phyloP scores from a whole-genome alignment of 768 basidiomycete species.

The Serpula lacrymans region DNA sequence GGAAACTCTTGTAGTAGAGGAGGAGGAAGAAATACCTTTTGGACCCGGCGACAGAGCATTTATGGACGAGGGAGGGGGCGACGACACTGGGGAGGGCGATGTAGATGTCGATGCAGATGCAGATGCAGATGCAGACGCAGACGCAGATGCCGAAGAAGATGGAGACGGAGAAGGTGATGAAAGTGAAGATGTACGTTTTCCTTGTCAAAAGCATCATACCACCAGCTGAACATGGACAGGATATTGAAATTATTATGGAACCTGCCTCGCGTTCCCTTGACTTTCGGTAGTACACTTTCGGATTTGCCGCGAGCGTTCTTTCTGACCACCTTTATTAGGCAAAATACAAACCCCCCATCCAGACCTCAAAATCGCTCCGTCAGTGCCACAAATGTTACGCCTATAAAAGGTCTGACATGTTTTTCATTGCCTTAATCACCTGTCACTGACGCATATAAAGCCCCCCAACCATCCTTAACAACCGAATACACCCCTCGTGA shows the following conservation, averaged over 20 bases:
- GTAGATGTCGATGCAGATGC: too few relatives aligned
- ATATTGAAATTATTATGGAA: slow-evolving; percentile 92
- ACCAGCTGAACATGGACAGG: slow-evolving; percentile 36
- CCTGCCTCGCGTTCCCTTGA: slow-evolving; percentile 68
- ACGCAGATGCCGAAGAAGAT: slow-evolving; percentile 39
- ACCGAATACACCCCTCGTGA: slow-evolving; percentile 81
- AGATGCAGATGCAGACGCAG: slow-evolving; percentile 14
- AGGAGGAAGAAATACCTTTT: slow-evolving; percentile 31
- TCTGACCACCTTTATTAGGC: slow-evolving; percentile 23
- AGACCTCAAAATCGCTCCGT: slow-evolving; percentile 27
- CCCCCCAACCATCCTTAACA: slow-evolving; percentile 58
- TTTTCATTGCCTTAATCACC: slow-evolving; percentile 2
- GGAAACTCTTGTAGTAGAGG: slow-evolving; percentile 49
- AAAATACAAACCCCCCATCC: slow-evolving; percentile 31
- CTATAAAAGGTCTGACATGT: slow-evolving; percentile 23
- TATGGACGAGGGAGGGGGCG: slow-evolving; percentile 26
- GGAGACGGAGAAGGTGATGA: slow-evolving; percentile 43
- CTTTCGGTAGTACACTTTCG: slow-evolving; percentile 50
- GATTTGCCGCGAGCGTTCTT: slow-evolving; percentile 4
- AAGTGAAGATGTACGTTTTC: slow-evolving; percentile 42
- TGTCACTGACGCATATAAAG: slow-evolving; percentile 19
- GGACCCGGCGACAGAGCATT: slow-evolving; percentile 18
- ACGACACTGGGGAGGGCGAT: slow-evolving; percentile 26
- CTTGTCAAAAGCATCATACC: slow-evolving; percentile 1
- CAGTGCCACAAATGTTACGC: slow-evolving; percentile 19